Percentiles rank a stretch among this genome's conserved stretches.
phyloP scores from a whole-genome alignment of 176 grass and related monocot species.

The Urochloa ruziziensis region DNA sequence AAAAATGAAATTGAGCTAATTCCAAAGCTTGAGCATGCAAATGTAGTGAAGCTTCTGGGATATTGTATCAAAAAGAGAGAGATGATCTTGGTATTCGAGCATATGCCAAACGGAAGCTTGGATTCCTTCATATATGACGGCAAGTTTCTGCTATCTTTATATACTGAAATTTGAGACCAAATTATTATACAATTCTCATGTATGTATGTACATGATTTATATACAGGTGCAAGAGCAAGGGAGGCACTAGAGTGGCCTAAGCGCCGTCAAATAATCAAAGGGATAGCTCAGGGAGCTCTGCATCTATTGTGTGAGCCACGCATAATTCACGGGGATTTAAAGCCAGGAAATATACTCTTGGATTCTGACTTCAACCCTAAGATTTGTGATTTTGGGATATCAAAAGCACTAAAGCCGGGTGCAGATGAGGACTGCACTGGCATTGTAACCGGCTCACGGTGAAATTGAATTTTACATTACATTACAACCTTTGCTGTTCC shows the following conservation, averaged over 20 bases:
- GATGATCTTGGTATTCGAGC: not conserved
- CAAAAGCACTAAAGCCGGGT: not conserved
- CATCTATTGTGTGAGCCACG: not conserved
- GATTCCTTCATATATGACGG: not conserved
- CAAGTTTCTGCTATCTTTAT: not conserved
- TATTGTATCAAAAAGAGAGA: not conserved
- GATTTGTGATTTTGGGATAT: not conserved
- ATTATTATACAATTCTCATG: not conserved
- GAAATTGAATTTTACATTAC: not conserved
- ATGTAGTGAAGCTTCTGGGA: conserved; percentile 6
- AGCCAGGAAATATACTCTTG: not conserved
- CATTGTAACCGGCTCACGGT: not conserved
- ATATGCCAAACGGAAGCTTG: not conserved
- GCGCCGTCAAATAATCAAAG: not conserved
- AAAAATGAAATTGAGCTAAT: not conserved
- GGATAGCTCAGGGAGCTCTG: not conserved
- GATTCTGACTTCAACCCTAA: not conserved
- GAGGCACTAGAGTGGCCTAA: not conserved
- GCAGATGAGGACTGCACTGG: not conserved
- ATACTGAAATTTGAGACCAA: not conserved
- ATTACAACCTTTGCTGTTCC: not conserved
- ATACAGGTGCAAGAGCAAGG: not conserved
- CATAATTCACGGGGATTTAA: not conserved
- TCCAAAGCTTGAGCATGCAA: not conserved
- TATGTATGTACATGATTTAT: not conserved